These are phyloP conservation scores for Colletotrichum nymphaeae DNA, from an alignment of 2,329 filamentous ascomycete genomes.

Conservation along the genomic window DNA sequence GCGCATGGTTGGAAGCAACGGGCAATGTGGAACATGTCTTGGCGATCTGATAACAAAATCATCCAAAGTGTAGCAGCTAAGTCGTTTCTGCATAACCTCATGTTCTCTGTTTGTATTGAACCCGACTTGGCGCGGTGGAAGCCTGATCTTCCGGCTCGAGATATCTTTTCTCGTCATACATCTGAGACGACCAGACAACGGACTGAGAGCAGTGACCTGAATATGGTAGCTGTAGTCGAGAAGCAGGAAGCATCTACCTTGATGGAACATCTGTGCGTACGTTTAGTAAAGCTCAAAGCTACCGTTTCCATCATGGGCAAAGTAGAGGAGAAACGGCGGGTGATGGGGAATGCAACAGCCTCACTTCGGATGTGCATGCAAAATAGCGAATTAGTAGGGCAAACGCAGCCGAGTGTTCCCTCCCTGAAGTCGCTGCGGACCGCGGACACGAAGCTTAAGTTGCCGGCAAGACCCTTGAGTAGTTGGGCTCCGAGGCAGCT, in stretches of 20 bases:
- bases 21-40: neutral
- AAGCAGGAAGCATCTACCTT: constrained; percentile 3
- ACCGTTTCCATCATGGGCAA: constrained; percentile 3
- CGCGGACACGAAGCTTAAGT: constrained; percentile 16
- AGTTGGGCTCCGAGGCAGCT: neutral
- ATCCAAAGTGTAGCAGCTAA: constrained; percentile 2
- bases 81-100: constrained; percentile 7
- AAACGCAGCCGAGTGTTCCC: constrained; percentile 10
- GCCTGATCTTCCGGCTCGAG: constrained; percentile 16
- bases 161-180: constrained; percentile 8
- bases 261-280: neutral
- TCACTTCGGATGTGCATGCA: constrained; percentile 21
- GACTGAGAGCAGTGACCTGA: neutral
- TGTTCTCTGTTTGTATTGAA: neutral
- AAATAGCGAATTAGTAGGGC: neutral
- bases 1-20: neutral
- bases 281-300: neutral
- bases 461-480: constrained; percentile 29
- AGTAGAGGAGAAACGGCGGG: constrained; percentile 9
- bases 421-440: constrained; percentile 2
- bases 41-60: constrained; percentile 1
- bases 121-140: constrained; percentile 20
- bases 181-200: constrained; percentile 17
- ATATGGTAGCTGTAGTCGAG: constrained; percentile 3
- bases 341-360: constrained; percentile 6